Base-by-base conservation (phyloP, 1,284 basidiomycete species). In the Heterobasidion annosum region DNA sequence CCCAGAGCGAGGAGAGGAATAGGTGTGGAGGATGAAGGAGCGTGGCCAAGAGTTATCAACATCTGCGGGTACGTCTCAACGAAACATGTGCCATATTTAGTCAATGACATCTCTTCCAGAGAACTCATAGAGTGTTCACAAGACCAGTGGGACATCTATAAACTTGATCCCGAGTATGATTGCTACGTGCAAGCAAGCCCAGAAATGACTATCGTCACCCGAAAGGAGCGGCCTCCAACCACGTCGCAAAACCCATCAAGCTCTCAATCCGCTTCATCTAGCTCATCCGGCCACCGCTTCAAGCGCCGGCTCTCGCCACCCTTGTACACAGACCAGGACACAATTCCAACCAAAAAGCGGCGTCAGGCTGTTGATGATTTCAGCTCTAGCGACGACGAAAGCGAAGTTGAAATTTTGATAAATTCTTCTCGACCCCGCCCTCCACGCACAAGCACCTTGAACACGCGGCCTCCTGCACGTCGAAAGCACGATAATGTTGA, bases 81-180 rank as follows among this genome's bases (percentile, higher is more conserved):
- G 59, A 48, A 55, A 0, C 50, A 58, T 50, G 25, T 45, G 34
- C 58, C 12, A 9, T 49, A 15, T 47, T 13, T 37, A 49, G 16
- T 47, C 12, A 35, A 48, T 51, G 16, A 6, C 25, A 25, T 25
- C 25, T 57, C 33, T 51, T 42, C 45, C 59, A 85, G 83, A 3
- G 69, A 79, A 68, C 65, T 69, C 7, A 67, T 76, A 47, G 64
- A 76, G 55, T 76, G 77, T 61, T 77, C 78, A 34, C 82, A 85
- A 63, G 85, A 89, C 43, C 85, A 89, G 65, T 90, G 88, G 88
- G 88, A 90, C 57, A 81, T 89, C 40, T 84, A 89, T 69, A 90
- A 89, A 64, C 74, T 90, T 12, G 88, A 90, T 62, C 79, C 82
- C 1, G 66, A 67, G 16, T 90, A 88, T 60, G 75, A 79, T 34